A percentile compares a stretch with the other conserved stretches of the same genome.
These are phyloP conservation scores for Punica granatum DNA, from an alignment of 345 rosid species.

Conservation along the genomic window DNA sequence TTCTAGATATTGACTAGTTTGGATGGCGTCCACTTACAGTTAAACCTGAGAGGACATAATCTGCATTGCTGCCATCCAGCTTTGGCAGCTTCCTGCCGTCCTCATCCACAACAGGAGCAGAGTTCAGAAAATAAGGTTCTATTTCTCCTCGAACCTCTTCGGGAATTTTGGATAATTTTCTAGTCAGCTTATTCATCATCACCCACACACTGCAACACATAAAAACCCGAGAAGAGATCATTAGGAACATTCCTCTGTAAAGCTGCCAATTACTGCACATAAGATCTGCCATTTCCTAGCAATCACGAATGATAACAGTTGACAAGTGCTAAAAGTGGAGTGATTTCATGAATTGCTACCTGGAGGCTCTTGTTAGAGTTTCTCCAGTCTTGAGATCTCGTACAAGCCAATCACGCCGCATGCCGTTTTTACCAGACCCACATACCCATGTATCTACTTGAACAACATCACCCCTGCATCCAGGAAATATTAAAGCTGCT, in stretches of 20 bases:
- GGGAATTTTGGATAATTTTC: conserved; percentile 86
- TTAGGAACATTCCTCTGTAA: not conserved
- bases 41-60: conserved; percentile 69
- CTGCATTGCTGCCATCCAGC: conserved; percentile 69
- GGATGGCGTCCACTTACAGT: conserved; percentile 42
- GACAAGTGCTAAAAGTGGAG: not conserved
- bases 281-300: not conserved
- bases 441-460: conserved; percentile 43
- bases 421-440: conserved; percentile 42
- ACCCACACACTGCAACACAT: conserved; percentile 76
- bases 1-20: not conserved
- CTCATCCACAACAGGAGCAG: conserved; percentile 68
- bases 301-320: not conserved
- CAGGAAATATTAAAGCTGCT: not conserved
- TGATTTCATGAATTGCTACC: conserved; percentile 15
- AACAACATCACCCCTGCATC: conserved; percentile 44
- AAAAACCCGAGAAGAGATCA: conserved; percentile 3
- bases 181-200: conserved; percentile 96
- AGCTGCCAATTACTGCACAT: not conserved
- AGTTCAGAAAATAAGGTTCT: conserved; percentile 62
- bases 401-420: conserved; percentile 46
- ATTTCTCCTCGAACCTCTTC: conserved; percentile 87
- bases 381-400: conserved; percentile 38
- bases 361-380: conserved; percentile 41
- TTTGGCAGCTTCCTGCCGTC: conserved; percentile 83